Conservation (phyloP, 495 filamentous ascomycete genomes). For the Podospora appendiculata region DNA sequence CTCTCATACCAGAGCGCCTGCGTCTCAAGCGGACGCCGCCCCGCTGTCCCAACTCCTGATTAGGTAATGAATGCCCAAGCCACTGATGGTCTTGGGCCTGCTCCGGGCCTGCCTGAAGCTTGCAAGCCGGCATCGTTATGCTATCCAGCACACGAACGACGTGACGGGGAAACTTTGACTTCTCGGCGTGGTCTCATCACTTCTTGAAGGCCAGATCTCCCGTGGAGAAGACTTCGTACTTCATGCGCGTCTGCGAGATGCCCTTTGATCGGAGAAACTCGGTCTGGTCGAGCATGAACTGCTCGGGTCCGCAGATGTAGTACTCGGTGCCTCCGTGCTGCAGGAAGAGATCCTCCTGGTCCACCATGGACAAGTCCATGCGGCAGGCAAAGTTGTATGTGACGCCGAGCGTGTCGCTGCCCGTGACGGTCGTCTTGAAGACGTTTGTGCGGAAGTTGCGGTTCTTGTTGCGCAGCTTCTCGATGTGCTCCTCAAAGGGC, state of each 20-base stretch:
- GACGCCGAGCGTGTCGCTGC: slow-evolving; percentile 40
- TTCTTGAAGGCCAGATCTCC: slow-evolving; percentile 32
- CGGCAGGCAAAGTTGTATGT: slow-evolving; percentile 51
- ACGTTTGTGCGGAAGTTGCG: slow-evolving; percentile 27
- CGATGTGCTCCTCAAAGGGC: slow-evolving; percentile 48
- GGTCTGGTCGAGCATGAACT: slow-evolving; percentile 56
- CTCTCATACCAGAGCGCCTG: too few species aligned
- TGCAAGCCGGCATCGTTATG: not conserved
- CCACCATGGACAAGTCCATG: slow-evolving; percentile 47
- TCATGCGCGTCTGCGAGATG: slow-evolving; percentile 45
- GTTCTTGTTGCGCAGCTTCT: slow-evolving; percentile 26
- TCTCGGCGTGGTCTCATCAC: too few species aligned
- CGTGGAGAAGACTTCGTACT: slow-evolving; percentile 64
- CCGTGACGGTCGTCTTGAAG: slow-evolving; percentile 33
- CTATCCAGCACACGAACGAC: too few species aligned
- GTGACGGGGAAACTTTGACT: too few species aligned
- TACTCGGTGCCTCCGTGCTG: slow-evolving; percentile 49
- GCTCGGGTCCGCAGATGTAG: slow-evolving; percentile 60
- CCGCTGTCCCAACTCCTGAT: not conserved
- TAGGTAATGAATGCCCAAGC: not conserved
- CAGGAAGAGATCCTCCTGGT: slow-evolving; percentile 43
- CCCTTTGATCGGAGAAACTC: slow-evolving; percentile 42
- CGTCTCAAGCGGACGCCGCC: too few species aligned
- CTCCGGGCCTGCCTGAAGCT: not conserved
- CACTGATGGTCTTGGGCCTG: not conserved